Percentiles rank a stretch among this genome's conserved stretches.
These are phyloP conservation scores for Ilex asprella DNA, from an alignment of 257 asterid genomes.

Conservation along the genomic window DNA sequence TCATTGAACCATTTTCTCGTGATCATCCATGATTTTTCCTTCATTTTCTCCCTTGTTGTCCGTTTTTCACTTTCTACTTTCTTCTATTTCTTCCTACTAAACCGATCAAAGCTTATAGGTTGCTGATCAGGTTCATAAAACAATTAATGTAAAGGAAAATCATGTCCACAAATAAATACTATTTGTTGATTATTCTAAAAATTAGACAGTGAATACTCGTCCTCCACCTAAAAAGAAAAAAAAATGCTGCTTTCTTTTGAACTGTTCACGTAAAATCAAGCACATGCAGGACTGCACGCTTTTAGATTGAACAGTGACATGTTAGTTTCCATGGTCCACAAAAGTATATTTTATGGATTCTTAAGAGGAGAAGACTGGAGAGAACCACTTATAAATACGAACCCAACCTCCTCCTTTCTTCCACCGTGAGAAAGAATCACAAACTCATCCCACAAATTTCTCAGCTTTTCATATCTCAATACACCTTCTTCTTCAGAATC, in stretches of 20 bases:
- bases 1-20: too few species aligned
- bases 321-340: slow-evolving; percentile 22
- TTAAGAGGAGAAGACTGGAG: neutral
- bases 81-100: too few species aligned
- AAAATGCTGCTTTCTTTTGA: neutral
- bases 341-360: slow-evolving; percentile 1
- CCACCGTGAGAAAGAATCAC: neutral
- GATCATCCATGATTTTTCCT: too few species aligned
- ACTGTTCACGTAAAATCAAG: slow-evolving; percentile 9
- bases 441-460: neutral
- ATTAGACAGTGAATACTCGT: neutral
- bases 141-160: too few species aligned
- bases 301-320: slow-evolving; percentile 12
- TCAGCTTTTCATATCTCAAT: neutral
- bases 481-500: too few species aligned
- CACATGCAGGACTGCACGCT: slow-evolving; percentile 9
- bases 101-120: too few species aligned
- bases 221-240: neutral
- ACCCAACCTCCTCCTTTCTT: neutral
- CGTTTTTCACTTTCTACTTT: too few species aligned
- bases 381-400: slow-evolving; percentile 13
- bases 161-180: too few species aligned
- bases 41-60: too few species aligned
- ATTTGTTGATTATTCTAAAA: neutral
- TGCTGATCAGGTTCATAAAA: too few species aligned